phyloP scores from a whole-genome alignment of 805 yeast species.

The Phaffomyces opuntiae region DNA sequence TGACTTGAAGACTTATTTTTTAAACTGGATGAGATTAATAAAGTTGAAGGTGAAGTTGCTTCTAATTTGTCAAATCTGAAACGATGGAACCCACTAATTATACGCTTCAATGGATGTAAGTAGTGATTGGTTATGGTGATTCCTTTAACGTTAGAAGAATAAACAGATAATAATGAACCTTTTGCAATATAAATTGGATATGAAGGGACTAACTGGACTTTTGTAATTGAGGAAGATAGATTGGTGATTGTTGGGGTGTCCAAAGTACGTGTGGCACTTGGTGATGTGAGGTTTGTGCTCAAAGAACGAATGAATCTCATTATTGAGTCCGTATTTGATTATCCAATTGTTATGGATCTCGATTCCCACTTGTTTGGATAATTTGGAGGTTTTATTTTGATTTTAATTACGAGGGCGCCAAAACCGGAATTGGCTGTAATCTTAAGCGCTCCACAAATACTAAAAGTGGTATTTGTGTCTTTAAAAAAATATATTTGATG shows the following conservation, averaged over 20 bases:
- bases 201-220: slow-evolving; percentile 52
- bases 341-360: too few species aligned
- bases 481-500: too few species aligned
- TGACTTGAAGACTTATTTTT: slow-evolving; percentile 5
- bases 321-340: too few species aligned
- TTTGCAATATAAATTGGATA: slow-evolving; percentile 43
- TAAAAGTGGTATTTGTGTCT: too few species aligned
- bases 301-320: neutral
- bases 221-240: slow-evolving; percentile 36
- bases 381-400: too few species aligned
- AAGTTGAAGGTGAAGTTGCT: slow-evolving; percentile 23
- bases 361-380: too few species aligned
- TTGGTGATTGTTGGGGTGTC: neutral
- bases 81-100: slow-evolving; percentile 37
- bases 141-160: slow-evolving; percentile 24
- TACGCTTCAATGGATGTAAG: slow-evolving; percentile 33
- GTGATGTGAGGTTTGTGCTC: neutral
- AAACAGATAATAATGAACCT: slow-evolving; percentile 45
- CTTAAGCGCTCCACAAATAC: too few species aligned
- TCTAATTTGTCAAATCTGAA: slow-evolving; percentile 41
- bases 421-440: too few species aligned
- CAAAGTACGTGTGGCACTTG: neutral
- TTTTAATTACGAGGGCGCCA: too few species aligned
- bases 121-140: slow-evolving; percentile 9
- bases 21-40: slow-evolving; percentile 10